A percentile compares a stretch with the other conserved stretches of the same genome.
These are phyloP conservation scores for Alternaria arborescens DNA, from an alignment of 2,329 filamentous ascomycete species.

Conservation along the genomic window DNA sequence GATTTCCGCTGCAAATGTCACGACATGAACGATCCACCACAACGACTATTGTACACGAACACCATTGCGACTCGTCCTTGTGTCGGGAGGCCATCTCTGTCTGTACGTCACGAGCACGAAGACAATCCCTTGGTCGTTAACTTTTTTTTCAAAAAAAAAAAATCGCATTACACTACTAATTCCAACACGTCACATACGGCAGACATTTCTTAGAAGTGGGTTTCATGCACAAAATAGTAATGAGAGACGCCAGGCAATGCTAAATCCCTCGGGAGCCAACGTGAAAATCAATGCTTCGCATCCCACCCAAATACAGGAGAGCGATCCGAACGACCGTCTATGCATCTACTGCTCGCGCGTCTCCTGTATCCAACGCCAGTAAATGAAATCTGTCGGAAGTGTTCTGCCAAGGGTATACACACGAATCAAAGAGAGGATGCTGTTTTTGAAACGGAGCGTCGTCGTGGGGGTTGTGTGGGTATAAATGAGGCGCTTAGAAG, in stretches of 20 bases:
- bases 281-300: constrained; percentile 16
- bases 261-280: constrained; percentile 19
- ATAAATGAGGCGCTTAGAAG: constrained; percentile 22
- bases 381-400: constrained; percentile 24
- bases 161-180: not conserved
- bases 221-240: constrained; percentile 1
- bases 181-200: not conserved
- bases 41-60: not conserved
- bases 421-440: constrained; percentile 19
- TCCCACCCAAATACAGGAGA: constrained; percentile 11
- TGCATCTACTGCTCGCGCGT: constrained; percentile 34
- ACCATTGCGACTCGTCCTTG: no score
- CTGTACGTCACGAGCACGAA: not conserved
- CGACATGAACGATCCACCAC: not conserved
- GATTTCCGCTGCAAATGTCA: not conserved
- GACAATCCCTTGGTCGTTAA: not conserved
- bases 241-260: constrained; percentile 11
- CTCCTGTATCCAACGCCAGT: constrained; percentile 37
- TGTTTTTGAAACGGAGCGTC: not conserved
- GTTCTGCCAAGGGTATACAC: constrained; percentile 30
- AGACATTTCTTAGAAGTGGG: not conserved
- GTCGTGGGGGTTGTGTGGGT: not conserved
- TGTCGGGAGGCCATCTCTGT: no score
- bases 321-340: constrained; percentile 19
- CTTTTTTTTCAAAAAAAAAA: not conserved